These are phyloP conservation scores for Alternaria conjuncta DNA, from an alignment of 2,329 filamentous ascomycete species.

Conservation along the genomic window DNA sequence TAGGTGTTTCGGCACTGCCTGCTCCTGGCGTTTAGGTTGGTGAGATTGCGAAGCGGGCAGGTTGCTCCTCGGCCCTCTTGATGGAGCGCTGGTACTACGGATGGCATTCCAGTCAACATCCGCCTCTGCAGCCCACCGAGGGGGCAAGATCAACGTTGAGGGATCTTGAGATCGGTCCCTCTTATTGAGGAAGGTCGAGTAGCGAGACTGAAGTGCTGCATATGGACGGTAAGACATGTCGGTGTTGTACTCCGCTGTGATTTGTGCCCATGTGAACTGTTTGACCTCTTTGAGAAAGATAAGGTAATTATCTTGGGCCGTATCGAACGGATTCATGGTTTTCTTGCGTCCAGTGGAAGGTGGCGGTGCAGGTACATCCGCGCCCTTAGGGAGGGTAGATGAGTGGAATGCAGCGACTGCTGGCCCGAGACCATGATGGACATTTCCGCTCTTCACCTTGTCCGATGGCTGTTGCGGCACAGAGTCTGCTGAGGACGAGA, in stretches of 20 bases:
- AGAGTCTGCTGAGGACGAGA: neutral
- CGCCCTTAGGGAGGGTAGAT: neutral
- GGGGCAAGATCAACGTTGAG: conserved; percentile 24
- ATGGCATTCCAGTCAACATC: conserved; percentile 29
- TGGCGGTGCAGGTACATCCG: neutral
- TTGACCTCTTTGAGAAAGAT: conserved; percentile 52
- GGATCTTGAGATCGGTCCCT: conserved; percentile 36
- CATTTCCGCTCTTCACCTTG: neutral
- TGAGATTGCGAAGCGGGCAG: neutral
- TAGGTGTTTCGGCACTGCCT: neutral
- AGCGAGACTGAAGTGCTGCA: conserved; percentile 32
- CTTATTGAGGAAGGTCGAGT: conserved; percentile 35
- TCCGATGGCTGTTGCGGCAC: neutral
- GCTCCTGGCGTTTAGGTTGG: neutral
- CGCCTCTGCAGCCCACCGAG: conserved; percentile 35
- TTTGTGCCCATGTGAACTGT: conserved; percentile 44
- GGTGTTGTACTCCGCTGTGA: conserved; percentile 32
- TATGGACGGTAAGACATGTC: conserved; percentile 43
- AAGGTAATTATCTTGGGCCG: conserved; percentile 42
- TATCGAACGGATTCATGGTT: conserved; percentile 12
- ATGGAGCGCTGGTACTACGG: conserved; percentile 12
- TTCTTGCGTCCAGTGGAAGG: neutral
- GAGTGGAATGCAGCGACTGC: neutral
- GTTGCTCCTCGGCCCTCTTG: neutral
- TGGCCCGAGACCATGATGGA: neutral